Conservation (phyloP, 2,329 filamentous ascomycete genomes). For the Colletotrichum liriopes region DNA sequence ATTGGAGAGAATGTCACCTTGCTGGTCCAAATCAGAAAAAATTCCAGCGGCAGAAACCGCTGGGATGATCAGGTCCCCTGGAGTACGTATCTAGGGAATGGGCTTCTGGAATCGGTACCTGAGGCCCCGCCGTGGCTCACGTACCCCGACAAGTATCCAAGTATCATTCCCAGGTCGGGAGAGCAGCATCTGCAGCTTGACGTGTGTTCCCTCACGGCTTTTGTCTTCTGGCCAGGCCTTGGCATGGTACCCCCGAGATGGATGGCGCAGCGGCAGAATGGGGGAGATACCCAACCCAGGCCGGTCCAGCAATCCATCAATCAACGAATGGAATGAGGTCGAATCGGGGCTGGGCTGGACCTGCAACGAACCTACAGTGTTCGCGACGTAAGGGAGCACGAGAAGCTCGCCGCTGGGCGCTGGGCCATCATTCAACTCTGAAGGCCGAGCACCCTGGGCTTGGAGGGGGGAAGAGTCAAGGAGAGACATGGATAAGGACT, state of each 20-base stretch:
- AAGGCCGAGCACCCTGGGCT: slow-evolving; percentile 10
- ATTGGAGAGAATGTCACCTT: slow-evolving; percentile 23
- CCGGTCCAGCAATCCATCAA: background rate
- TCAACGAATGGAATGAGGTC: slow-evolving; percentile 1
- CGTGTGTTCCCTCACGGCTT: slow-evolving; percentile 33
- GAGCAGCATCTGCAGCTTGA: slow-evolving; percentile 9
- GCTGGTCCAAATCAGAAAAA: slow-evolving; percentile 23
- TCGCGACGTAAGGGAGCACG: background rate
- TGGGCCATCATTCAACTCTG: background rate
- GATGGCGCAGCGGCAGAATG: slow-evolving; percentile 1
- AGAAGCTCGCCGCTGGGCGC: background rate
- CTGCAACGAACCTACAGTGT: background rate
- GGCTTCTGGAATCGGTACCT: slow-evolving; percentile 21
- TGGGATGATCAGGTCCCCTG: background rate
- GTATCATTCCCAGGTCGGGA: slow-evolving; percentile 18
- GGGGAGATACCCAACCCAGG: slow-evolving; percentile 8
- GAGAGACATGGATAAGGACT: slow-evolving; percentile 34
- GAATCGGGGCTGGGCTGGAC: background rate
- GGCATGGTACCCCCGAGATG: background rate
- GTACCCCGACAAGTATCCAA: background rate
- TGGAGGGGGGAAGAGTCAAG: background rate
- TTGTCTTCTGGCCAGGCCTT: background rate
- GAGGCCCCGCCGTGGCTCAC: background rate
- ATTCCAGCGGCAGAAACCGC: slow-evolving; percentile 32
- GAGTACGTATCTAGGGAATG: slow-evolving; percentile 11